phyloP scores from a whole-genome alignment of 2,329 filamentous ascomycete species.

The Aureobasidium sp. region DNA sequence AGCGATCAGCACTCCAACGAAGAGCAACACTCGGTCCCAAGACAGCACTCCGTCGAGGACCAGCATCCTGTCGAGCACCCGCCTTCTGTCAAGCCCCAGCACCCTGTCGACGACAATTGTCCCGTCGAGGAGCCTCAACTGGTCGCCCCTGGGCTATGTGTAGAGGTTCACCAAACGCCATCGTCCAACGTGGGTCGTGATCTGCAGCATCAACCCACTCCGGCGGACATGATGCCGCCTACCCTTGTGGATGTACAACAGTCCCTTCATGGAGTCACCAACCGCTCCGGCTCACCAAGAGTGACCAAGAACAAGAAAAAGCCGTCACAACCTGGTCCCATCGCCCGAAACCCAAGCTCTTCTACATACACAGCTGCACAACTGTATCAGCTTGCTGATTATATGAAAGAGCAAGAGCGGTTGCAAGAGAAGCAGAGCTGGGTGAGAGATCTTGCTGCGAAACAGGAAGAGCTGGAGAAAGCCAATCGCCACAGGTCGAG shows the following conservation, averaged over 20 bases:
- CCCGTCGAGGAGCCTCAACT: not conserved
- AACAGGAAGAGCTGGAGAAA: not conserved
- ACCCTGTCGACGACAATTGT: not conserved
- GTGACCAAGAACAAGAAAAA: slow-evolving; percentile 9
- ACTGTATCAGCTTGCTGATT: not conserved
- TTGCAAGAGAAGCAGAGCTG: not conserved
- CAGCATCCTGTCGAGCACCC: not conserved
- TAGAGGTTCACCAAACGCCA: not conserved
- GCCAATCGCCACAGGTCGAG: not conserved
- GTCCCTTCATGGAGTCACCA: not conserved
- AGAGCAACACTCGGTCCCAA: not conserved
- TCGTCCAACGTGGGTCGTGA: not conserved
- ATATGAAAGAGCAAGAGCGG: not conserved
- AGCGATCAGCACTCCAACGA: not conserved
- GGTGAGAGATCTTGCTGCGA: not conserved
- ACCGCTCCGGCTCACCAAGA: not conserved
- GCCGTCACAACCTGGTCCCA: not conserved
- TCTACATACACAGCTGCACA: not conserved
- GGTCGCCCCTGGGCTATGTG: not conserved
- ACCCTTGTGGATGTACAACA: not conserved
- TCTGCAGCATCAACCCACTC: not conserved
- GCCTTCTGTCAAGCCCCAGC: no score
- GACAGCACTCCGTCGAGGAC: not conserved
- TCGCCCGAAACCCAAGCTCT: not conserved
- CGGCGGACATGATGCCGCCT: not conserved